These are phyloP conservation scores for Polygonum maritimum DNA, from an alignment of 148 eudicot species.

Conservation along the genomic window DNA sequence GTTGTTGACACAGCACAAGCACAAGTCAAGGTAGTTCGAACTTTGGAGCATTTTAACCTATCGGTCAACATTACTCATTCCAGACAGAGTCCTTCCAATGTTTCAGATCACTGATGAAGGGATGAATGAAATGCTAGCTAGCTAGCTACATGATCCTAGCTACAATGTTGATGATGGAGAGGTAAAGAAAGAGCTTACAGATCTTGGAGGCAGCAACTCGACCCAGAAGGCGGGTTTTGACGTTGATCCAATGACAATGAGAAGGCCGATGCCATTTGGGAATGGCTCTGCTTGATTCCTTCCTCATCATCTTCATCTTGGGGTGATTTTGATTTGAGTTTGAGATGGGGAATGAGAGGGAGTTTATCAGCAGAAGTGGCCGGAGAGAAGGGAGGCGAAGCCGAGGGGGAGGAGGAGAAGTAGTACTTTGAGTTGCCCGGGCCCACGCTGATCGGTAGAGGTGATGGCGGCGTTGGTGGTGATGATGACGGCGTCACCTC, in stretches of 20 bases:
- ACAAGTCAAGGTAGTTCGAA: not conserved
- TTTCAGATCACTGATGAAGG: not conserved
- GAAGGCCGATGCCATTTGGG: not conserved
- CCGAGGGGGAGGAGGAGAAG: slow-evolving; percentile 27
- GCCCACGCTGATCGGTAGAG: slow-evolving; percentile 35
- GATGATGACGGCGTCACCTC: slow-evolving; percentile 24
- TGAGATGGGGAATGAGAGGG: slow-evolving; percentile 10
- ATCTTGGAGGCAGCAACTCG: slow-evolving; percentile 17
- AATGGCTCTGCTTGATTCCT: not conserved
- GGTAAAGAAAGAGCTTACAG: slow-evolving; percentile 5
- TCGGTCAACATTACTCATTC: not conserved
- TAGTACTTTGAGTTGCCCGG: slow-evolving; percentile 21
- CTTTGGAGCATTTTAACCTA: not conserved
- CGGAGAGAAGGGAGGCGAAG: slow-evolving; percentile 21
- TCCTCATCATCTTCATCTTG: not conserved
- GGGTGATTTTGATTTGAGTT: not conserved
- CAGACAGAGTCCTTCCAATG: not conserved
- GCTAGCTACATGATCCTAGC: not conserved
- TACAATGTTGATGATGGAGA: not conserved
- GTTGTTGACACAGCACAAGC: not conserved
- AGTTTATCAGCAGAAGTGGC: slow-evolving; percentile 19
- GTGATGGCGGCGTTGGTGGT: slow-evolving; percentile 30
- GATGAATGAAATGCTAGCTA: not conserved
- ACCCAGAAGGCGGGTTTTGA: not conserved
- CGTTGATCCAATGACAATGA: slow-evolving; percentile 12